Conservation (phyloP, 352 stramenopile genomes). For the Phytophthora melonis region DNA sequence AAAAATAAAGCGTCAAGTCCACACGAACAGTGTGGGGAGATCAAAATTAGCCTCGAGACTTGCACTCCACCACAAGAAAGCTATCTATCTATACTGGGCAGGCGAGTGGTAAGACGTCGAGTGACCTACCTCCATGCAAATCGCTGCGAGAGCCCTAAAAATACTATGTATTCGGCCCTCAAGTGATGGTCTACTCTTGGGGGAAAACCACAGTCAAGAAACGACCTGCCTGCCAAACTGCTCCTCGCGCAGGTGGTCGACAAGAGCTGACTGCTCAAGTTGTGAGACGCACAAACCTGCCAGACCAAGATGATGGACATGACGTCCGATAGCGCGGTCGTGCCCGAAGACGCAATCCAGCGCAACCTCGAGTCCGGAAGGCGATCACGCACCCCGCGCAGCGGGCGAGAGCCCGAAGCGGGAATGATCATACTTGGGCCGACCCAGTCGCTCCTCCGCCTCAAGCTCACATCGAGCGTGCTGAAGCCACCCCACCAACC, state of each 20-base stretch:
- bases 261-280: not conserved
- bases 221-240: slow-evolving; percentile 2
- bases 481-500: slow-evolving; percentile 3
- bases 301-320: slow-evolving; percentile 54
- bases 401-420: not conserved
- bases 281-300: not conserved
- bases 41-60: not conserved
- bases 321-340: slow-evolving; percentile 39
- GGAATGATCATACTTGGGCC: slow-evolving; percentile 22
- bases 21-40: not conserved
- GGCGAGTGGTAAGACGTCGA: slow-evolving; percentile 4
- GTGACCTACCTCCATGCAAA: not conserved
- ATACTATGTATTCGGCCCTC: slow-evolving; percentile 13
- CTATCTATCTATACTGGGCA: not conserved
- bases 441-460: slow-evolving; percentile 6
- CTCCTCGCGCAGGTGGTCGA: slow-evolving; percentile 9
- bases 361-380: slow-evolving; percentile 17
- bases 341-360: slow-evolving; percentile 31
- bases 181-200: not conserved
- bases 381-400: slow-evolving; percentile 5
- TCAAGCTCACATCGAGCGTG: slow-evolving; percentile 5
- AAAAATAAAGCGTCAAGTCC: not conserved
- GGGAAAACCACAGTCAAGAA: slow-evolving; percentile 35
- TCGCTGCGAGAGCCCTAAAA: slow-evolving; percentile 19
- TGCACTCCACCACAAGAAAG: not conserved